These are phyloP conservation scores for Phytophthora colocasiae DNA, from an alignment of 352 stramenopile genomes.

Conservation along the genomic window DNA sequence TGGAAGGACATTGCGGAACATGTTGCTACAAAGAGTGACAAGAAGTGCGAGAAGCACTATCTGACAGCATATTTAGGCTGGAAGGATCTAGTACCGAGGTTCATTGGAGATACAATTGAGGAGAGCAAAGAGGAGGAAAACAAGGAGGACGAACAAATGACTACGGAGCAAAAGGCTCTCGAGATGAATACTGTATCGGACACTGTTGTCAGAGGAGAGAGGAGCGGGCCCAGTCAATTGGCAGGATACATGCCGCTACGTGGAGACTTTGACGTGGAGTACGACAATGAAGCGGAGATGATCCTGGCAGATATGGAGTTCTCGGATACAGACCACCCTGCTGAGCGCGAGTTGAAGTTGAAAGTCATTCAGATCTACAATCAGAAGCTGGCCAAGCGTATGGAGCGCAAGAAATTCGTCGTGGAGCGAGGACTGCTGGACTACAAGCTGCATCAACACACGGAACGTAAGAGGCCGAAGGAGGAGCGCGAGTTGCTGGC, in stretches of 20 bases:
- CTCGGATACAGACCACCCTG: conserved; percentile 90
- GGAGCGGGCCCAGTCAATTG: conserved; percentile 41
- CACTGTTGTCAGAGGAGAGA: conserved; percentile 28
- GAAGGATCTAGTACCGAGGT: conserved; percentile 67
- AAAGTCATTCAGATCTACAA: conserved; percentile 98
- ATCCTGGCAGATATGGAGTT: conserved; percentile 97
- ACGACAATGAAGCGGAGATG: conserved; percentile 97
- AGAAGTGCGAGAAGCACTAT: conserved; percentile 92
- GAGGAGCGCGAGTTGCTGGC: conserved; percentile 96
- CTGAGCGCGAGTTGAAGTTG: conserved; percentile 94
- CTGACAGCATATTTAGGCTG: conserved; percentile 77
- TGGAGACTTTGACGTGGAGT: conserved; percentile 98
- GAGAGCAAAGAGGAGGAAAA: conserved; percentile 33
- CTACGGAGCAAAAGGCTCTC: conserved; percentile 39
- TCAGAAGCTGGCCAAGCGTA: conserved; percentile 94
- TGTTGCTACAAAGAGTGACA: conserved; percentile 85
- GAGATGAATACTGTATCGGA: conserved; percentile 33
- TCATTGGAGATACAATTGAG: conserved; percentile 56
- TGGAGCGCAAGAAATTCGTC: conserved; percentile 93
- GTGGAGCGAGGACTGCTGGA: conserved; percentile 91
- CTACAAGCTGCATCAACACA: conserved; percentile 94
- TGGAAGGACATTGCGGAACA: conserved; percentile 94
- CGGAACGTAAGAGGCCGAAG: conserved; percentile 90
- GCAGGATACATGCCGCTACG: conserved; percentile 97
- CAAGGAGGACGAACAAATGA: conserved; percentile 10